Evolutionary conservation across 805 yeast genomes (phyloP), one percentile per base, ranked within the genome.

Genomic region (Ascoidea tarda): DNA sequence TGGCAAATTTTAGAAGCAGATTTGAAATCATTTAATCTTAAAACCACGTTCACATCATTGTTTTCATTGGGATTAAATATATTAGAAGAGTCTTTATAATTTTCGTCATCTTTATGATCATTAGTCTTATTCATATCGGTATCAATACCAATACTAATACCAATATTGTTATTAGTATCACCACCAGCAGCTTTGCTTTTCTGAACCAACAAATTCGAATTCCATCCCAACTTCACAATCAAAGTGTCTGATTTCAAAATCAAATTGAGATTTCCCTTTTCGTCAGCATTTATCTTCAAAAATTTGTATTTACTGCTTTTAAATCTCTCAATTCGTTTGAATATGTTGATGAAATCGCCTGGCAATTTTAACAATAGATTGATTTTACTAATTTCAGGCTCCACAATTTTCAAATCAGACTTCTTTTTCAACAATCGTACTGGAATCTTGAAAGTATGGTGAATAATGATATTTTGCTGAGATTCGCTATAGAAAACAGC

Each of bases 391-490:
- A 82, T 66, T 59, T 74, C 77, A 0, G 96, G 96, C 60, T 85
- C 93, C 16, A 71, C 68, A 6, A 79, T 68, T 50, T 73, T 61
- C 12, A 73, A 72, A 53, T 78, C 81, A 54, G 76, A 79, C 14
- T 72, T 75, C 56, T 70, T 72, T 54, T 79, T 75, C 53, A 85
- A 60, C 47, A 86, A 69, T 58, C 81, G 70, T 1, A 86, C 86
- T 0, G 95, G 91, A 16, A 90, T 76, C 50, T 79, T 78, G 59
- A 82, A 80, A 6, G 85, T 75, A 60, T 84, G 88, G 55, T 76
- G 74, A 16, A 86, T 72, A 2, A 77, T 67, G 31, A 75, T 72
- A 6, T 64, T 63, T 50, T 63, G 62, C 44, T 63, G 68, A 59
- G 63, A 66, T 55, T 78, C 81, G 16, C 77, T 72, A 60, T 79